phyloP scores from a whole-genome alignment of 2,329 filamentous ascomycete genomes.

The Pseudogymnoascus sp. region DNA sequence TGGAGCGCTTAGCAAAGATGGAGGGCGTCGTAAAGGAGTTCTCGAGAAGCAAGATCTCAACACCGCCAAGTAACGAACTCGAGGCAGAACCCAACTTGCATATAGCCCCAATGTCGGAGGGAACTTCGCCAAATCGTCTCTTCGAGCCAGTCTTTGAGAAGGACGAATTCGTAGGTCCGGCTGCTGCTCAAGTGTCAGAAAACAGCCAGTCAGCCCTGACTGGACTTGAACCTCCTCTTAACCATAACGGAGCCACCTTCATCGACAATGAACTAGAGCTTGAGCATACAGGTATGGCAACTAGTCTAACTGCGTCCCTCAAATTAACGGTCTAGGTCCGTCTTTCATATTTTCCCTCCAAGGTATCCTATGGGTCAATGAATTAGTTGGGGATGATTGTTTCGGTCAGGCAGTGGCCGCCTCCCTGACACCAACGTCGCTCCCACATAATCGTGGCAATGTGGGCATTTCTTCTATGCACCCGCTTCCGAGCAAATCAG shows the following conservation, averaged over 20 bases:
- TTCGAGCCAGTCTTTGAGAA: not conserved
- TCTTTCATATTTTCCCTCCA: slow-evolving; percentile 14
- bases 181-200: not conserved
- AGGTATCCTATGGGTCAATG: slow-evolving; percentile 13
- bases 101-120: not conserved
- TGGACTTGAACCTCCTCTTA: not conserved
- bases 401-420: slow-evolving; percentile 8
- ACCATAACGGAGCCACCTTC: not conserved
- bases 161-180: not conserved
- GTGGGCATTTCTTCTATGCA: not conserved
- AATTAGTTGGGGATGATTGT: slow-evolving; percentile 13
- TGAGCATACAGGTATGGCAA: not conserved
- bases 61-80: not conserved
- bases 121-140: not conserved
- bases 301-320: slow-evolving; percentile 5
- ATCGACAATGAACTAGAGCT: not conserved
- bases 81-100: not conserved
- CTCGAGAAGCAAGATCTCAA: not conserved
- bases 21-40: slow-evolving; percentile 10
- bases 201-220: not conserved
- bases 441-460: not conserved
- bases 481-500: not conserved
- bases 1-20: slow-evolving; percentile 15
- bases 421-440: not conserved
- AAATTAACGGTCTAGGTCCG: slow-evolving; percentile 10